Conservation (phyloP, 148 eudicot species). For the Diospyros kaki region DNA sequence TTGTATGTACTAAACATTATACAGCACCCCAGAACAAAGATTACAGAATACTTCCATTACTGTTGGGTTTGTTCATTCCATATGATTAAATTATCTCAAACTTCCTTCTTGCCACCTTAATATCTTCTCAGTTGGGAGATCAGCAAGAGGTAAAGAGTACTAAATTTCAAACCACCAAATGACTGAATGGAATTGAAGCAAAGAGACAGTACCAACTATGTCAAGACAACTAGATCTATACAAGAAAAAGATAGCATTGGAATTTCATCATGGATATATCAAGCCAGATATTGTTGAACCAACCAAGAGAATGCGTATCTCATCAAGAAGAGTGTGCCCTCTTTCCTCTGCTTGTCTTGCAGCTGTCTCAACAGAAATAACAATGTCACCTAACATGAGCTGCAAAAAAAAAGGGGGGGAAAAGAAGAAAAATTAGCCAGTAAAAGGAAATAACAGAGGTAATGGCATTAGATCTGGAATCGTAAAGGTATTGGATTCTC, state of each 20-base stretch:
- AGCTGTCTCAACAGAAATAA: constrained; percentile 92
- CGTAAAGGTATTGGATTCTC: constrained; percentile 4
- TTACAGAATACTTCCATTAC: not conserved
- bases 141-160: not conserved
- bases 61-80: not conserved
- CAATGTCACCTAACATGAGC: constrained; percentile 97
- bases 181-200: not conserved
- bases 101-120: not conserved
- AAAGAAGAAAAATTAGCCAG: constrained; percentile 17
- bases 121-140: not conserved
- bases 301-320: constrained; percentile 90
- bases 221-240: not conserved
- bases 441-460: constrained; percentile 1
- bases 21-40: too few species aligned
- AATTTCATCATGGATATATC: not conserved
- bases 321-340: constrained; percentile 86
- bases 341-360: constrained; percentile 93
- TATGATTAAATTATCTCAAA: not conserved
- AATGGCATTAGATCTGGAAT: not conserved
- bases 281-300: constrained; percentile 19
- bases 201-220: not conserved
- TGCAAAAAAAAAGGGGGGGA: constrained; percentile 30
- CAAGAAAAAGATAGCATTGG: not conserved
- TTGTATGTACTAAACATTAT: too few species aligned
- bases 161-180: not conserved